Base-by-base conservation (phyloP, 1,139 yeast species). In the Saccharomycopsis hybrid region DNA sequence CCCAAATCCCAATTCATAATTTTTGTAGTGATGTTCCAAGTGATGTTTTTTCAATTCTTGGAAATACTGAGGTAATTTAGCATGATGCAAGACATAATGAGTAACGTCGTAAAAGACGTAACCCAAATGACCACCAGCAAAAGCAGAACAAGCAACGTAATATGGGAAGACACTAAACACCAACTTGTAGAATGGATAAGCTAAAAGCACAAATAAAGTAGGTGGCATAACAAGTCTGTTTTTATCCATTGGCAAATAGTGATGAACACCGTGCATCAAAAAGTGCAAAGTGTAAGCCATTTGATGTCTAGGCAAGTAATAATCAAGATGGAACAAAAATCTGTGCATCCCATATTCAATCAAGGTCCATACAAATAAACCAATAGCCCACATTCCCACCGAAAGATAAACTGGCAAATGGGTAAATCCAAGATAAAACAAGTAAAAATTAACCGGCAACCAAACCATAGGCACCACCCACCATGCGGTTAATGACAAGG, bases 161-260 rank as follows among this genome's bases (percentile, higher is more conserved):
- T 64, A 67, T 48, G 89, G 87, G 58, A 84, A 70, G 5, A 82
- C 55, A 7, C 70, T 60, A 58, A 80, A 84, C 30, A 84, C 85
- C 47, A 79, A 64, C 55, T 68, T 73, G 65, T 79, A 80, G 60
- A 84, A 68, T 41, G 92, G 92, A 18, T 69, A 69, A 51, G 81
- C 72, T 46, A 84, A 62, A 2, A 71, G 69, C 30, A 77, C 56
- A 59, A 90, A 82, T 62, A 92, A 71, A 0, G 97, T 73, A 44
- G 99, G 99, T 3, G 99, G 99, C 83, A 92, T 83, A 43, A 92
- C 99, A 63, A 92, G 77, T 64, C 99, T 80, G 66, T 81, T 74
- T 53, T 79, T 78, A 69, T 92, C 99, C 98, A 94, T 92, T 55
- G 99, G 99, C 60, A 92, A 74, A 67, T 88, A 92, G 66, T 92